A percentile compares a stretch with the other conserved stretches of the same genome.
These are phyloP conservation scores for Mallotus repandus DNA, from an alignment of 441 rosid genomes.

Conservation along the genomic window DNA sequence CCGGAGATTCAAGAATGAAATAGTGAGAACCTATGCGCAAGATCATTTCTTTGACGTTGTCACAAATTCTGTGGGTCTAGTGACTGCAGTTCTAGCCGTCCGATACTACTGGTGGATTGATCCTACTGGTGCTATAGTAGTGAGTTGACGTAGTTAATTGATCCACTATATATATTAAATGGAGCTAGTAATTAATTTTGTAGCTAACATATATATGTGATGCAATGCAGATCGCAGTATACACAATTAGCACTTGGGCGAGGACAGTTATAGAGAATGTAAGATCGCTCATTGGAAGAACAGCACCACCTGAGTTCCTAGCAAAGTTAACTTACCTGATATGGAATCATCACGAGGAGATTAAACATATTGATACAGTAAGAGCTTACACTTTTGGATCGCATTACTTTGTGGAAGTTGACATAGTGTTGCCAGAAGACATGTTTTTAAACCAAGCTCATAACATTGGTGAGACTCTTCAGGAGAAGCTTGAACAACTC, in stretches of 20 bases:
- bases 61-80: conserved; percentile 66
- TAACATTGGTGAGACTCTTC: conserved; percentile 68
- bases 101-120: conserved; percentile 69
- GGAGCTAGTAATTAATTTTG: background rate
- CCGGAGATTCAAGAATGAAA: conserved; percentile 60
- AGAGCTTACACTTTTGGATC: conserved; percentile 66
- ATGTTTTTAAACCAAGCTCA: conserved; percentile 58
- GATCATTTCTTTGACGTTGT: conserved; percentile 76
- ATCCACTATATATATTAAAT: too few species aligned
- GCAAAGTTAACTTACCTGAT: conserved; percentile 61
- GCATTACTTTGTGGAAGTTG: conserved; percentile 70
- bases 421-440: conserved; percentile 58
- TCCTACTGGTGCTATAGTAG: conserved; percentile 69
- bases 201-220: too few species aligned
- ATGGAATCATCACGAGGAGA: conserved; percentile 70
- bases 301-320: conserved; percentile 64
- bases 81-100: conserved; percentile 53
- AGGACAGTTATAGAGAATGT: conserved; percentile 66
- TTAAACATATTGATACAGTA: conserved; percentile 62
- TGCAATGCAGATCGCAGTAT: conserved; percentile 56
- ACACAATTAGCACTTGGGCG: conserved; percentile 63
- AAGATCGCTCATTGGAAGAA: conserved; percentile 56
- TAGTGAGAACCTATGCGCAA: conserved; percentile 61
- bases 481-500: conserved; percentile 67
- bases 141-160: conserved; percentile 22